Evolutionary conservation across 2,329 filamentous ascomycete species (phyloP), one percentile per base, ranked within the genome.

Genomic region (Neopestalotiopsis sp.): DNA sequence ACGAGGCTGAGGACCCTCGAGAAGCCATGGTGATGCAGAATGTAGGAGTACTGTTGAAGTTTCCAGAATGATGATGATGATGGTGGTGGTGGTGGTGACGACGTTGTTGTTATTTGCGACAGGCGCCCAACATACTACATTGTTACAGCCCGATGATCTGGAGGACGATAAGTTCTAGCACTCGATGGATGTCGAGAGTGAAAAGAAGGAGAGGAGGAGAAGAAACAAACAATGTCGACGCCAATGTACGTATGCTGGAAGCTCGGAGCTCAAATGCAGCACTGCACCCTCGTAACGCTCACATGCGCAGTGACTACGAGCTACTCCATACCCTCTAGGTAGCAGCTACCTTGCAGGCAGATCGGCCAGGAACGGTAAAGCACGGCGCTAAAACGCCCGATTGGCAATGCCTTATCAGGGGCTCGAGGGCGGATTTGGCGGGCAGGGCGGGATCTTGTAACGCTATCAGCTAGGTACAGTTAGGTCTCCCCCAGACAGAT

Each of bases 1-100:
- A 73, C 66, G 68, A 67, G 65, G 68, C 66, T 65, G 68, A 20
- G 53, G 68, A 68, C 13, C 57, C 10, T 53, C 66, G 69, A 53
- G 69, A 70, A 20, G 69, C 69, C 69, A 70, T 70, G 49, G 45
- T 67, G 66, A 65, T 56, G 58, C 65, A 59, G 20, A 38, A 28
- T 53, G 59, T 34, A 40, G 53, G 56, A 49, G 49, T 32, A 24
- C 12, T 67, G 49, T 65, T 70, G 65, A 65, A 65, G 61, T 61
- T 56, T 61, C 53, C 61, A 24, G n/a, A 24, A 32, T 6, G 56
- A 10, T 38, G 10, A 38, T 38, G 34, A 7, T 38, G 34, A 7
- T 61, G 61, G 24, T 28, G 24, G 3, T 24, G 24, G 24, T 24
- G 24, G 24, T 28, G 24, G 24, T 28, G 24, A 28, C 24, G 24